Conservation (phyloP, 2,329 filamentous ascomycete genomes). For the Talaromyces pinophilus region DNA sequence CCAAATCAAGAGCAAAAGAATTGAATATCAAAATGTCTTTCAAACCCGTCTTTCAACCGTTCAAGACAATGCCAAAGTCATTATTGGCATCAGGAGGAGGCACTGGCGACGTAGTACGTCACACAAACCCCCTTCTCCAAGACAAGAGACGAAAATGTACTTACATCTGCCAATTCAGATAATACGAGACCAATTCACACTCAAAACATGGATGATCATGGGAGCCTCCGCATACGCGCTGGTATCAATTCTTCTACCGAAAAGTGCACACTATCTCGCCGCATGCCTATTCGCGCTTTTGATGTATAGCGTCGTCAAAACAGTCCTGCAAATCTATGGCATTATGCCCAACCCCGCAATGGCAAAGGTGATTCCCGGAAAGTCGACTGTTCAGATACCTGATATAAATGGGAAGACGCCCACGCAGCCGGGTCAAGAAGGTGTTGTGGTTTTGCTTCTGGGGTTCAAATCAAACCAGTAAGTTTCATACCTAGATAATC, state of each 20-base stretch:
- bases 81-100: background rate
- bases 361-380: slow-evolving; percentile 21
- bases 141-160: too few species aligned
- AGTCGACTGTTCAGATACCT: slow-evolving; percentile 18
- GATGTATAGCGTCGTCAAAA: background rate
- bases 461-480: slow-evolving; percentile 23
- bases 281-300: slow-evolving; percentile 1
- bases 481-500: background rate
- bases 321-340: slow-evolving; percentile 19
- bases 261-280: slow-evolving; percentile 12
- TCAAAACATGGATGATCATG: slow-evolving; percentile 26
- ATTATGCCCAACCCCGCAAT: slow-evolving; percentile 18
- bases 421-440: slow-evolving; percentile 8
- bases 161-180: slow-evolving; percentile 10
- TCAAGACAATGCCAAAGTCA: background rate
- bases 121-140: too few species aligned
- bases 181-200: slow-evolving; percentile 24
- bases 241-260: slow-evolving; percentile 13
- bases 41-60: slow-evolving; percentile 12
- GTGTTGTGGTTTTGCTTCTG: slow-evolving; percentile 21
- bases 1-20: background rate
- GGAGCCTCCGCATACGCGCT: slow-evolving; percentile 23
- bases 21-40: background rate
- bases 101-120: too few species aligned
- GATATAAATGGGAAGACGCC: slow-evolving; percentile 21